phyloP scores from a whole-genome alignment of 495 filamentous ascomycete species.

The Lichenothelia convexa region DNA sequence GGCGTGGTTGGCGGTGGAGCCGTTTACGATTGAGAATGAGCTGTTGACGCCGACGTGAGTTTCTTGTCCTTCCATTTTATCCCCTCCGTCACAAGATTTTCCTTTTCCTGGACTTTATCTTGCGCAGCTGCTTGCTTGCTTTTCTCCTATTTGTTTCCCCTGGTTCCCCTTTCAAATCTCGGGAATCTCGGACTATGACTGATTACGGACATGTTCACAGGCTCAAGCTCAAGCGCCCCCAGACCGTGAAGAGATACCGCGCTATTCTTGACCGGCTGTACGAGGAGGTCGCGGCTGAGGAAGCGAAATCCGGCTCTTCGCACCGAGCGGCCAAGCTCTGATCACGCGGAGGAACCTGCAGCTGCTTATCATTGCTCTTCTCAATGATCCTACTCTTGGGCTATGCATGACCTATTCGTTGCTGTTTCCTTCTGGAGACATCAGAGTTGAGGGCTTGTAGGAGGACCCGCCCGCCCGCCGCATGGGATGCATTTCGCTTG shows the following conservation, averaged over 20 bases:
- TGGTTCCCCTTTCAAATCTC: background rate
- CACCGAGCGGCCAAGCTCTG: too few relatives aligned
- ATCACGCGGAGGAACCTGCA: too few relatives aligned
- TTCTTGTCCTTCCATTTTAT: conserved; percentile 2
- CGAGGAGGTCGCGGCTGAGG: conserved; percentile 31
- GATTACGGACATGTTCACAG: conserved; percentile 33
- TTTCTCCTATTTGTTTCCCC: background rate
- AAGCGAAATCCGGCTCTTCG: too few relatives aligned
- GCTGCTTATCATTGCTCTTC: too few relatives aligned
- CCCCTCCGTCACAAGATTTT: background rate
- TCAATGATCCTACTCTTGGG: too few relatives aligned
- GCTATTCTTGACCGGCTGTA: conserved; percentile 65
- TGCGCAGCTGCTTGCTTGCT: background rate
- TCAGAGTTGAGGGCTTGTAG: too few relatives aligned
- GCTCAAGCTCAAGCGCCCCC: conserved; percentile 86
- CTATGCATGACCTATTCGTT: too few relatives aligned
- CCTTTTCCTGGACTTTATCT: conserved; percentile 1
- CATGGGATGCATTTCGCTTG: too few relatives aligned
- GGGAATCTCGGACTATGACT: background rate
- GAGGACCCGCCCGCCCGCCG: too few relatives aligned
- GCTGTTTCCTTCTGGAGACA: too few relatives aligned
- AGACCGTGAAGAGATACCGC: conserved; percentile 61
- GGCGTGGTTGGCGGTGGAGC: conserved; percentile 60
- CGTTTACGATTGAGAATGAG: conserved; percentile 88
- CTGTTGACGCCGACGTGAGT: conserved; percentile 92